phyloP scores from a whole-genome alignment of 2,329 filamentous ascomycete genomes.

The Fusarium zealandicum region DNA sequence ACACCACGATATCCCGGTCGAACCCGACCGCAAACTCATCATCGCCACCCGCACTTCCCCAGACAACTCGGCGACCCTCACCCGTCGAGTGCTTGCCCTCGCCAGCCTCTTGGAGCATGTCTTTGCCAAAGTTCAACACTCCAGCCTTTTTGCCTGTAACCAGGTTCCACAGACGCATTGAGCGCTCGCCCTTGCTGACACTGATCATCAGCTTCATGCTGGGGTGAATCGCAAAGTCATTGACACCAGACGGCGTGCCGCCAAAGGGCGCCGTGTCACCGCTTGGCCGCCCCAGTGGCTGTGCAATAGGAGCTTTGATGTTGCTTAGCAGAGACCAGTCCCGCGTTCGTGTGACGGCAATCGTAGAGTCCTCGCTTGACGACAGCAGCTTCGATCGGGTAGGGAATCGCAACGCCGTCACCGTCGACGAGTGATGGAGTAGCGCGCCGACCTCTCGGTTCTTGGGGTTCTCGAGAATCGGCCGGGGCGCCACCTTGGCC shows the following conservation, averaged over 20 bases:
- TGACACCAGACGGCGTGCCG: constrained; percentile 84
- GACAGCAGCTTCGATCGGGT: constrained; percentile 86
- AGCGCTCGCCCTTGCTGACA: constrained; percentile 86
- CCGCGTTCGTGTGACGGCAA: constrained; percentile 84
- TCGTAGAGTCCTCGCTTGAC: constrained; percentile 88
- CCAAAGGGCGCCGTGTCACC: constrained; percentile 88
- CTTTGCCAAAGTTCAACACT: constrained; percentile 82
- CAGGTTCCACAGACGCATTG: constrained; percentile 94
- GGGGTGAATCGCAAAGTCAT: constrained; percentile 94
- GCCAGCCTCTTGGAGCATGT: constrained; percentile 75
- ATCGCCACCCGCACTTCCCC: constrained; percentile 73
- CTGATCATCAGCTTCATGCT: constrained; percentile 97
- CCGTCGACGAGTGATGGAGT: constrained; percentile 82
- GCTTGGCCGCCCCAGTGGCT: constrained; percentile 78
- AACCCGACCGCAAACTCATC: constrained; percentile 91
- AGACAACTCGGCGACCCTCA: constrained; percentile 82
- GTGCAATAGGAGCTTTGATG: constrained; percentile 88
- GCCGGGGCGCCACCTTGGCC: constrained; percentile 72
- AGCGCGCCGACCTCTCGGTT: constrained; percentile 90
- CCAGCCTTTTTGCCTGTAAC: constrained; percentile 96
- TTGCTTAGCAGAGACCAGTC: constrained; percentile 89
- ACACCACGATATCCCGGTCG: constrained; percentile 83
- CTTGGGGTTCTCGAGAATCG: constrained; percentile 82
- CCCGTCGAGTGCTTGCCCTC: constrained; percentile 80
- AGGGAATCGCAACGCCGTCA: constrained; percentile 83